Conservation (phyloP, 768 basidiomycete species). For the Leucogyrophana mollusca region DNA sequence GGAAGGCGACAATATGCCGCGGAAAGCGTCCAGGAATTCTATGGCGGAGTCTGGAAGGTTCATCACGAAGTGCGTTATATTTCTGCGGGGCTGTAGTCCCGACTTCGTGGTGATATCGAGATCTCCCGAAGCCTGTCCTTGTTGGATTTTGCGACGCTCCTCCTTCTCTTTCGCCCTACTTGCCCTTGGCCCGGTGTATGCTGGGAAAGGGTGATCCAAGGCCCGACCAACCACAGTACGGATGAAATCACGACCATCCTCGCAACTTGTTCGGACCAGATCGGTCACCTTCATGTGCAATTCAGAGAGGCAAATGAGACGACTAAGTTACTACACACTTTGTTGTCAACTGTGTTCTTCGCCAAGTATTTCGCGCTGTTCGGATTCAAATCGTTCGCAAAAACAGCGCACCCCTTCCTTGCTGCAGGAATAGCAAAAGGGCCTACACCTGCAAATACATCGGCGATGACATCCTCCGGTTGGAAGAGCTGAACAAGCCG, state of each 20-base stretch:
- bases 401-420: conserved; percentile 84
- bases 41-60: conserved; percentile 94
- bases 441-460: conserved; percentile 97
- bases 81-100: conserved; percentile 39
- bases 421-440: conserved; percentile 95
- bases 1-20: conserved; percentile 57
- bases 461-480: conserved; percentile 78
- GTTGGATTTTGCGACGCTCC: conserved; percentile 35
- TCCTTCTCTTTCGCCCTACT: conserved; percentile 39
- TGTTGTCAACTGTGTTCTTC: conserved; percentile 73
- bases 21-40: conserved; percentile 85
- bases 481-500: conserved; percentile 76
- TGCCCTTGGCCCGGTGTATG: conserved; percentile 44
- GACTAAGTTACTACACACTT: conserved; percentile 44
- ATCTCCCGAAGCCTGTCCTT: conserved; percentile 18
- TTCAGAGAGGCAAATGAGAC: conserved; percentile 3
- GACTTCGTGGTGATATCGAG: conserved; percentile 9
- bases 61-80: conserved; percentile 92
- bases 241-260: conserved; percentile 90
- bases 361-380: conserved; percentile 75
- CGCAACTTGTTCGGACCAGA: conserved; percentile 68
- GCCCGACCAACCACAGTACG: conserved; percentile 49
- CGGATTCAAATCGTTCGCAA: conserved; percentile 95
- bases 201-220: conserved; percentile 66
- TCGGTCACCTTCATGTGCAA: conserved; percentile 49